These are phyloP conservation scores for Mycena capillaripes DNA, from an alignment of 768 basidiomycete species.

Conservation along the genomic window DNA sequence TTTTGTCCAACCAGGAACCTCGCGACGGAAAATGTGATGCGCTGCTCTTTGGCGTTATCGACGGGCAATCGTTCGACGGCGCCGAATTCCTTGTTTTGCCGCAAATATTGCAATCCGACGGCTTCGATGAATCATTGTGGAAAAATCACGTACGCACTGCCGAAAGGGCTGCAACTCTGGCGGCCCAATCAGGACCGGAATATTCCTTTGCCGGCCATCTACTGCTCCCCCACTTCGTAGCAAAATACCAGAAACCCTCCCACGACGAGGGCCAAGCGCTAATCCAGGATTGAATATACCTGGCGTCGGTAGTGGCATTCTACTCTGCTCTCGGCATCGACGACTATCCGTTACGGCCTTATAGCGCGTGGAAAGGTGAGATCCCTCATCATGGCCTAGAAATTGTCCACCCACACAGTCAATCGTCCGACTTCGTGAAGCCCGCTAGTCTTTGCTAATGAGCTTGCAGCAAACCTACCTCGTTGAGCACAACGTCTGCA, in stretches of 20 bases:
- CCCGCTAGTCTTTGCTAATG: no score
- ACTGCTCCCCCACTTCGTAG: slow-evolving; percentile 7
- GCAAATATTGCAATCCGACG: not conserved
- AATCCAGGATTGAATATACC: slow-evolving; percentile 2
- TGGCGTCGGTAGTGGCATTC: slow-evolving; percentile 3
- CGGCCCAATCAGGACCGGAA: not conserved
- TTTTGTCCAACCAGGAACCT: no score
- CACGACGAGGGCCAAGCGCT: not conserved
- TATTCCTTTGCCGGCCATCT: not conserved
- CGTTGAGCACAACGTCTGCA: no score
- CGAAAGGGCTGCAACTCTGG: not conserved
- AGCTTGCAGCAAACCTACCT: no score
- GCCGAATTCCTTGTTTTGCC: not conserved
- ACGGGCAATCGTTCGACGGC: not conserved
- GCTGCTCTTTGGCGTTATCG: not conserved
- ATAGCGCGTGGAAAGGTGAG: not conserved
- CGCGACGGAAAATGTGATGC: slow-evolving; percentile 2
- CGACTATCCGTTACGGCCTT: not conserved
- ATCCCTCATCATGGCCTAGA: not conserved
- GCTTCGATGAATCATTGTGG: not conserved
- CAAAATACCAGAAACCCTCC: not conserved
- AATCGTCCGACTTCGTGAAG: no score
- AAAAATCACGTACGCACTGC: no score
- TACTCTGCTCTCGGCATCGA: slow-evolving; percentile 11
- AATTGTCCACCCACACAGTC: no score